phyloP scores from a whole-genome alignment of 2,329 filamentous ascomycete genomes.

The Neospermospora avenae region DNA sequence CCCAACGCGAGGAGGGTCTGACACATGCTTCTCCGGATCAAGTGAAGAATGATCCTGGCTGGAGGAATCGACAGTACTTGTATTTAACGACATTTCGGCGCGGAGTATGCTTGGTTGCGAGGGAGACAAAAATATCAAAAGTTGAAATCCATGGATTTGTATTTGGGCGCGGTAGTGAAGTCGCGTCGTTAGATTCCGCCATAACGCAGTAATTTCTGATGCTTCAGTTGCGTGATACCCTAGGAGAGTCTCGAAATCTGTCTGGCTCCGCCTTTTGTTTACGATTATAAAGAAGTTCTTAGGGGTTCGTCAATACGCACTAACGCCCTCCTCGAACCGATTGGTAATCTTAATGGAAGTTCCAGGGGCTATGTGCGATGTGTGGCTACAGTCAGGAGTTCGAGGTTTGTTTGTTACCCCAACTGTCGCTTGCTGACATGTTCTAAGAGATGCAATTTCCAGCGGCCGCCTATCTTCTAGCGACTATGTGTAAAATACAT shows the following conservation, averaged over 20 bases:
- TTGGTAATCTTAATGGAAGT: not conserved
- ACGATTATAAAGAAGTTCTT: too few relatives aligned
- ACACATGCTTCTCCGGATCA: conserved; percentile 16
- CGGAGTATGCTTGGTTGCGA: not conserved
- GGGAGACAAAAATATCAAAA: too few relatives aligned
- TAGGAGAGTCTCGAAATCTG: too few relatives aligned
- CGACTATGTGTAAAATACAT: not conserved
- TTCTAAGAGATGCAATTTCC: not conserved
- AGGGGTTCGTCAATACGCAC: too few relatives aligned
- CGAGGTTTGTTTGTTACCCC: not conserved
- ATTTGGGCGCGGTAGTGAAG: too few relatives aligned
- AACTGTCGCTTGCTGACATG: not conserved
- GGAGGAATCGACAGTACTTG: not conserved
- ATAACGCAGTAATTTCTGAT: too few relatives aligned
- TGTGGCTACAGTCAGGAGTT: not conserved
- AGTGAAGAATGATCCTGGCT: conserved; percentile 9
- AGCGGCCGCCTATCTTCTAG: not conserved
- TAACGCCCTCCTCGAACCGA: too few relatives aligned
- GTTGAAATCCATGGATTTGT: not conserved
- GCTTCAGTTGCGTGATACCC: too few relatives aligned
- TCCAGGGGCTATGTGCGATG: not conserved
- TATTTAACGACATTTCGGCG: conserved; percentile 1
- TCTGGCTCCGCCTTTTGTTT: too few relatives aligned
- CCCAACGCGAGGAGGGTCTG: conserved; percentile 43
- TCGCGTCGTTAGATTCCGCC: too few relatives aligned